phyloP scores from a whole-genome alignment of 441 rosid species.

The Adansonia grandidieri region DNA sequence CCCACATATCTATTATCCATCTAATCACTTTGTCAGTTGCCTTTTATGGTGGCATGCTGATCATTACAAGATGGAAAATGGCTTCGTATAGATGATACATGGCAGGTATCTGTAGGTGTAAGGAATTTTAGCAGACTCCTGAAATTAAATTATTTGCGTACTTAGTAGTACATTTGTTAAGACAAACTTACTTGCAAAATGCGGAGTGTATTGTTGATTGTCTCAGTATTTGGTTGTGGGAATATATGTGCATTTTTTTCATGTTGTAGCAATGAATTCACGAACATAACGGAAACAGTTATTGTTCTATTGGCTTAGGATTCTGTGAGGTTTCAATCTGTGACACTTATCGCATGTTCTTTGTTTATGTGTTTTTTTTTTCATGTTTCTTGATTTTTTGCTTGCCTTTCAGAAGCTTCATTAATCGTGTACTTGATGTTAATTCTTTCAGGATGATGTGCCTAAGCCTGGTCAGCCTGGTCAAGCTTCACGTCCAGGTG shows the following conservation, averaged over 20 bases:
- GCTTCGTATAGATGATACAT: not conserved
- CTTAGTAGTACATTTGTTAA: not conserved
- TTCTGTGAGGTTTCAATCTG: not conserved
- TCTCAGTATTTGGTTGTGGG: not conserved
- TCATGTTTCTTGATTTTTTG: not conserved
- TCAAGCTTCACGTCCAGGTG: conserved; percentile 43
- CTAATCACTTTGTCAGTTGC: conserved; percentile 43
- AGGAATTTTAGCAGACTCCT: not conserved
- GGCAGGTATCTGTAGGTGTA: not conserved
- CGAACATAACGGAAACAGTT: not conserved
- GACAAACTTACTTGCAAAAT: not conserved
- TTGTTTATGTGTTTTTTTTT: not conserved
- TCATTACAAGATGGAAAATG: conserved; percentile 42
- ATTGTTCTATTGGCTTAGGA: not conserved
- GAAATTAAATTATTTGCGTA: not conserved
- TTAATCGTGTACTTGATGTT: not conserved
- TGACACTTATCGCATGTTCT: not conserved
- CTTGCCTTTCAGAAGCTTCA: not conserved
- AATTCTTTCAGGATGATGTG: conserved; percentile 33
- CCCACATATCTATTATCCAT: conserved; percentile 38
- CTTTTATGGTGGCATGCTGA: conserved; percentile 32
- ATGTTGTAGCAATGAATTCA: not conserved
- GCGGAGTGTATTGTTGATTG: not conserved
- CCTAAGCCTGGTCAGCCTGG: conserved; percentile 48
- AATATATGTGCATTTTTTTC: not conserved